A percentile compares a stretch with the other conserved stretches of the same genome.
These are phyloP conservation scores for Auriscalpium orientale DNA, from an alignment of 768 basidiomycete genomes.

Conservation along the genomic window DNA sequence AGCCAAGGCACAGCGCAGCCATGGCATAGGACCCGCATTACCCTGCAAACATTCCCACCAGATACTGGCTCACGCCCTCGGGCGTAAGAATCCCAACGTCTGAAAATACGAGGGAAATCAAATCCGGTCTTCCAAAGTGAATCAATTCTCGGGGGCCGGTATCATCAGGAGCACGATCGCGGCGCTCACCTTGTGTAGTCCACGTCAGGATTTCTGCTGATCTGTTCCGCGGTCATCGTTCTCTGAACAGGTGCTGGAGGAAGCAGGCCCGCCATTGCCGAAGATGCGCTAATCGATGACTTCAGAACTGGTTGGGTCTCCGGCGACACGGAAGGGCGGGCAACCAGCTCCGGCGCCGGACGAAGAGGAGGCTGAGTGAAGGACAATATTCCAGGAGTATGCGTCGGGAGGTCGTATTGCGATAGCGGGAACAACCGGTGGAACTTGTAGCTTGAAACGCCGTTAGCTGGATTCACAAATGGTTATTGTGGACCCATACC, in stretches of 20 bases:
- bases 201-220: slow-evolving; percentile 78
- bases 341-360: slow-evolving; percentile 2
- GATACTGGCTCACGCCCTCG: slow-evolving; percentile 89
- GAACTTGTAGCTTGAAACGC: slow-evolving; percentile 79
- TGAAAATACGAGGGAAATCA: slow-evolving; percentile 90
- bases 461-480: not conserved
- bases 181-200: slow-evolving; percentile 80
- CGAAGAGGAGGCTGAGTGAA: slow-evolving; percentile 39
- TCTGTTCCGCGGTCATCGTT: slow-evolving; percentile 77
- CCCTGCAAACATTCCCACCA: slow-evolving; percentile 91
- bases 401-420: slow-evolving; percentile 81
- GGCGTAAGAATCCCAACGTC: slow-evolving; percentile 92
- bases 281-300: slow-evolving; percentile 9
- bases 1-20: not conserved
- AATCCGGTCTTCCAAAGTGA: slow-evolving; percentile 56
- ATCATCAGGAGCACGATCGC: not conserved
- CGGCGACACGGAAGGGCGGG: not conserved
- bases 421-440: slow-evolving; percentile 92
- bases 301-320: not conserved
- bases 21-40: slow-evolving; percentile 22
- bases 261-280: slow-evolving; percentile 12
- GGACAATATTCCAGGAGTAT: slow-evolving; percentile 67
- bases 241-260: slow-evolving; percentile 18
- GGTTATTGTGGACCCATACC: slow-evolving; percentile 31
- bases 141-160: too few relatives aligned